These are phyloP conservation scores for Edaphochlamys debaryana DNA, from an alignment of 139 green algal genomes.

Conservation along the genomic window DNA sequence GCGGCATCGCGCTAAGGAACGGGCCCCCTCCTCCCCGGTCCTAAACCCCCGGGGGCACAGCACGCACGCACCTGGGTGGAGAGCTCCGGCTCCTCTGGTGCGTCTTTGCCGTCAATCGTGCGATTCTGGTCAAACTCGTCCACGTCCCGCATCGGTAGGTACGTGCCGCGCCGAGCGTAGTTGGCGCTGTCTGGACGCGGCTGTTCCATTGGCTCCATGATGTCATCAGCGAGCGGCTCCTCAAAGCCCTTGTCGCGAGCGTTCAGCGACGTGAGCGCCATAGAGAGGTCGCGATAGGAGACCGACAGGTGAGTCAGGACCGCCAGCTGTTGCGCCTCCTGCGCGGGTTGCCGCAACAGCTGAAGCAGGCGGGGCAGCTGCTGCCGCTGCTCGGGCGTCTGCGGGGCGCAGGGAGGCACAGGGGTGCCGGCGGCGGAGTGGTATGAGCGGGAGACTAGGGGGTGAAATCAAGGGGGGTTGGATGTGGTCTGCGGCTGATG, in stretches of 20 bases:
- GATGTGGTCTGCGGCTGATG: too few relatives aligned
- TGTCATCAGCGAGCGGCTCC: not conserved
- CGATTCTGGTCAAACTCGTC: too few relatives aligned
- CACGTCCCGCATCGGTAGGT: constrained; percentile 21
- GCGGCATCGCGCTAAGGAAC: too few relatives aligned
- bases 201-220: too few relatives aligned
- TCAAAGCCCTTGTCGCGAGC: not conserved
- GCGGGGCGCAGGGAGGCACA: not conserved
- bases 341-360: not conserved
- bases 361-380: constrained; percentile 15
- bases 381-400: constrained; percentile 2
- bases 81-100: constrained; percentile 5
- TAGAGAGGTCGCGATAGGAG: constrained; percentile 22
- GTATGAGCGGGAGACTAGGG: not conserved
- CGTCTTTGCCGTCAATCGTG: not conserved
- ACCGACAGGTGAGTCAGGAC: not conserved
- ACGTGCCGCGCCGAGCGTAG: not conserved
- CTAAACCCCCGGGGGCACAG: too few relatives aligned
- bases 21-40: too few relatives aligned
- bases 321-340: constrained; percentile 13
- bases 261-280: not conserved
- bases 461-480: too few relatives aligned
- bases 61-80: too few relatives aligned
- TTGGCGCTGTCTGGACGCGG: too few relatives aligned
- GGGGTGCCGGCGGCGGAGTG: too few relatives aligned